Evolutionary conservation across 805 yeast genomes (phyloP), one percentile per base, ranked within the genome.

Genomic region (Suhomyces vadensis): DNA sequence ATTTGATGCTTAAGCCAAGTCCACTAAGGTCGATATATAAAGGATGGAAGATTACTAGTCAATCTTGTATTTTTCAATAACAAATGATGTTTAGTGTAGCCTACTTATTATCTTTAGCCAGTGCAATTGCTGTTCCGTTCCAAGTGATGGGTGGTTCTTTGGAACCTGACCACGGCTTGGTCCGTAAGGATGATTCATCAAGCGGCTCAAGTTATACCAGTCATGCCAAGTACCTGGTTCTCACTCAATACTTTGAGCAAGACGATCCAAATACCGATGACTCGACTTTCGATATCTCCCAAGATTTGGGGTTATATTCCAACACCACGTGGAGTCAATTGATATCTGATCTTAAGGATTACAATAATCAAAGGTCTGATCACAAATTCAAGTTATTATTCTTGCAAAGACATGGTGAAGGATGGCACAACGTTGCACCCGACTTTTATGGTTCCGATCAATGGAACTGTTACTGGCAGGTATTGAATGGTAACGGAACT

Each of bases 381-480:
- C 11, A 16, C 20, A 31, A 26, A n/a, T 54, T 56, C 43, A 65
- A 64, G 43, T 45, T 65, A 24, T 46, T 65, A 14, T 64, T 60
- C 31, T 40, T 65, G 6, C 65, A 60, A 27, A 51, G 71, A 43
- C 71, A 65, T 44, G 68, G 68, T 8, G 65, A 65, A 50, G 70
- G 67, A 7, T 60, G 46, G 42, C 71, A 65, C 43, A 65, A 65
- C 41, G 47, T 60, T 19, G 67, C 61, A 1, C 56, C 56, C 2
- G 6, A 17, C 4, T 14, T 42, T 13, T 60, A 53, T 36, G 23
- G 42, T n/a, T 13, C 13, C 2, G 26, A 29, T 3, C 56, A 58
- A 5, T 64, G 68, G 69, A 31, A 20, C 14, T 65, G 71, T 42
- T 48, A 47, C 35, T 61, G 63, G 61, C 62, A 60, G 44, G 46